A percentile compares a stretch with the other conserved stretches of the same genome.
These are phyloP conservation scores for Pouteria glomerata DNA, from an alignment of 148 eudicot species.

Conservation along the genomic window DNA sequence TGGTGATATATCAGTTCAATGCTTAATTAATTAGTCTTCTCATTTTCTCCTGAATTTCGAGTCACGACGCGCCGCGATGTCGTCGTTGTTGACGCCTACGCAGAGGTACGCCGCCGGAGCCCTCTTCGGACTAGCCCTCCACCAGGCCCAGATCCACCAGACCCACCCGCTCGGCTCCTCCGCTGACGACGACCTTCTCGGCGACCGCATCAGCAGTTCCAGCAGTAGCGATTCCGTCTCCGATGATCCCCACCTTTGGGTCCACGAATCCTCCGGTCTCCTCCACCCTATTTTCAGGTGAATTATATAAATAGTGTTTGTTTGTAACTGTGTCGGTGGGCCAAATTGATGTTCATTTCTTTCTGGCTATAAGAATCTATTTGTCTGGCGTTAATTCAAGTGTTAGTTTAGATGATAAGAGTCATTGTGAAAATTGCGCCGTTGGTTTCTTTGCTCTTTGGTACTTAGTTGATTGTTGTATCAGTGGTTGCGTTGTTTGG, in stretches of 20 bases:
- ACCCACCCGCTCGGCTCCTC: conserved; percentile 45
- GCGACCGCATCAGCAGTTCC: conserved; percentile 33
- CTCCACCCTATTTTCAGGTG: conserved; percentile 85
- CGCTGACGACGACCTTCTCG: conserved; percentile 18
- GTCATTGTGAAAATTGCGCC: neutral
- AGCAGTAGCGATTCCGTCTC: conserved; percentile 53
- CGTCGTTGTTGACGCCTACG: conserved; percentile 52
- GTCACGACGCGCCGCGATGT: conserved; percentile 27
- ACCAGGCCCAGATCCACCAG: conserved; percentile 79
- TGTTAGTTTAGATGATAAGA: neutral
- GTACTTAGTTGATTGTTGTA: neutral
- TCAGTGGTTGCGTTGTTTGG: neutral
- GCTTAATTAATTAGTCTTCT: neutral
- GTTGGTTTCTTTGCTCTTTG: neutral
- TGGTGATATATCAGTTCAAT: too few relatives aligned
- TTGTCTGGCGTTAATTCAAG: neutral
- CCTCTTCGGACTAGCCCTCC: conserved; percentile 62
- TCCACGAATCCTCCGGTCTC: conserved; percentile 43
- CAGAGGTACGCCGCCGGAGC: conserved; percentile 76
- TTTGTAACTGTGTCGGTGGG: neutral
- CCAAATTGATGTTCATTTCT: neutral
- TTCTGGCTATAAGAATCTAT: neutral
- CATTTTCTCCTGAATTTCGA: neutral
- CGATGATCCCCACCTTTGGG: conserved; percentile 71
- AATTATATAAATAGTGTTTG: neutral